phyloP scores from a whole-genome alignment of 306 rosid species.

The Geum urbanum region DNA sequence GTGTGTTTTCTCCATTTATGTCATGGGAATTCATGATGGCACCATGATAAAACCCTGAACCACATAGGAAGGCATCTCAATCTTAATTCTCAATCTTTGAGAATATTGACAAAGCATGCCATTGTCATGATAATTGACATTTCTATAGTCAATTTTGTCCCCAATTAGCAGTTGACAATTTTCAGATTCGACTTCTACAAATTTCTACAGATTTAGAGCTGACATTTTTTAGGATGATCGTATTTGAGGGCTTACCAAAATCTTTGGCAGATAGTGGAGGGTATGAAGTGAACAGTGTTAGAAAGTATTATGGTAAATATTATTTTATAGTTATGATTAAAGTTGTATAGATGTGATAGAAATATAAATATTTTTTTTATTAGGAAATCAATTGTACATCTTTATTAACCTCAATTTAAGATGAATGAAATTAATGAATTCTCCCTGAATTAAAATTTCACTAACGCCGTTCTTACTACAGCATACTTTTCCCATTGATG shows the following conservation, averaged over 20 bases:
- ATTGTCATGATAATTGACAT: neutral
- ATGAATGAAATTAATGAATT: too few species aligned
- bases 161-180: neutral
- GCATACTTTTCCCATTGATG: constrained; percentile 71
- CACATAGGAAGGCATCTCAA: neutral
- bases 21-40: constrained; percentile 83
- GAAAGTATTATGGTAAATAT: too few species aligned
- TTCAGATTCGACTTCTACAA: neutral
- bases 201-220: neutral
- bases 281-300: constrained; percentile 55
- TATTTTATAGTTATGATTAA: too few species aligned
- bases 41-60: constrained; percentile 85
- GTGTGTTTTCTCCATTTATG: constrained; percentile 41
- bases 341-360: too few species aligned
- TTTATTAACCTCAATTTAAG: too few species aligned
- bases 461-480: too few species aligned
- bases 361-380: too few species aligned
- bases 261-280: constrained; percentile 58
- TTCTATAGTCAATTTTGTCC: neutral
- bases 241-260: constrained; percentile 45
- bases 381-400: too few species aligned
- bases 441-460: too few species aligned
- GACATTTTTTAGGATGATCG: neutral
- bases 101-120: neutral
- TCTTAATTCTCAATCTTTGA: neutral